phyloP scores from a whole-genome alignment of 495 filamentous ascomycete species.

The Hypoxylon trugodes region DNA sequence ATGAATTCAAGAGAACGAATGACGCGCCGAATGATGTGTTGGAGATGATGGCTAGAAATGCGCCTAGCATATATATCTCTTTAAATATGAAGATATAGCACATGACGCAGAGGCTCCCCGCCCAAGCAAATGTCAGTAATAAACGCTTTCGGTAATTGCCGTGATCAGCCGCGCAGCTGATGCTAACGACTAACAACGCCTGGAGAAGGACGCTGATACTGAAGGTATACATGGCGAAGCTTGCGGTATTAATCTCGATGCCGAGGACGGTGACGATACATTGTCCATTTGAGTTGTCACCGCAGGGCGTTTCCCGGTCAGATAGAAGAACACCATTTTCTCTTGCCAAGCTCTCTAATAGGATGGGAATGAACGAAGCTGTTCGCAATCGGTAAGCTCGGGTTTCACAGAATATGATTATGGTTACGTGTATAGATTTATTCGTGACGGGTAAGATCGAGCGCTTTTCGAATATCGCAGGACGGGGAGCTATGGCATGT shows the following conservation, averaged over 20 bases:
- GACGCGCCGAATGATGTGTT: slow-evolving; percentile 91
- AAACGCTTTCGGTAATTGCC: slow-evolving; percentile 91
- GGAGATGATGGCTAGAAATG: slow-evolving; percentile 82
- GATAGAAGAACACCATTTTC: slow-evolving; percentile 85
- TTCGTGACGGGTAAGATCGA: background rate
- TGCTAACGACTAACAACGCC: slow-evolving; percentile 88
- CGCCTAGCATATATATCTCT: slow-evolving; percentile 78
- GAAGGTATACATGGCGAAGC: slow-evolving; percentile 98
- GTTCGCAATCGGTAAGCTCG: slow-evolving; percentile 32
- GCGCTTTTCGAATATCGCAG: slow-evolving; percentile 7
- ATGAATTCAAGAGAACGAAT: slow-evolving; percentile 86
- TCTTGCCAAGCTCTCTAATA: slow-evolving; percentile 89
- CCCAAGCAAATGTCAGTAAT: slow-evolving; percentile 81
- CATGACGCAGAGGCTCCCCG: slow-evolving; percentile 86
- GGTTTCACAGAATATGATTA: background rate
- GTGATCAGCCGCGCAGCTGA: slow-evolving; percentile 95
- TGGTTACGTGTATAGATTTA: slow-evolving; percentile 6
- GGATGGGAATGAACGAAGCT: slow-evolving; percentile 97
- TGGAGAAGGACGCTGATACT: slow-evolving; percentile 90
- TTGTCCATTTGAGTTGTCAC: slow-evolving; percentile 63
- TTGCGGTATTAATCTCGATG: slow-evolving; percentile 90
- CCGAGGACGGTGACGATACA: slow-evolving; percentile 87
- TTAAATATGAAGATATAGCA: slow-evolving; percentile 81
- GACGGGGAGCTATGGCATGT: background rate
- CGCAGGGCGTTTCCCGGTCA: slow-evolving; percentile 77